Evolutionary conservation across 345 rosid genomes (phyloP).

Genomic region (Draba incana): DNA sequence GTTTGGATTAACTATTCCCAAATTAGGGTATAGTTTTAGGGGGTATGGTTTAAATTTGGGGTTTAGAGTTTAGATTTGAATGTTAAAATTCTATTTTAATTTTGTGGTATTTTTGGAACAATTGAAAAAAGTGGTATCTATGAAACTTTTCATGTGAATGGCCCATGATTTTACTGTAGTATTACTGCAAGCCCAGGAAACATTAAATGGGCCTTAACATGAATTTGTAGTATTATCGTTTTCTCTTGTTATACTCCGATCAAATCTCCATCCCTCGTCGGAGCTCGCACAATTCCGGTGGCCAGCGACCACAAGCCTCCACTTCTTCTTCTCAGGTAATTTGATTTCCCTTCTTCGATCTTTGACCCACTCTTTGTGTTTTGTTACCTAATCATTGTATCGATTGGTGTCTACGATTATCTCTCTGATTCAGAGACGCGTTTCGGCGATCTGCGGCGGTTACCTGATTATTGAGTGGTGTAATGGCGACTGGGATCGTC

Average conservation of each 20-base stretch:
- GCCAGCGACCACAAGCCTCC: background rate
- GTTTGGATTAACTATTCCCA: too few relatives aligned
- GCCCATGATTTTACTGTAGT: too few relatives aligned
- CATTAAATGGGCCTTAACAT: too few relatives aligned
- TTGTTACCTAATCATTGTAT: background rate
- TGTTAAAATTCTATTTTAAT: too few relatives aligned
- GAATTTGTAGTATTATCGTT: too few relatives aligned
- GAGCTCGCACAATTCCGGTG: background rate
- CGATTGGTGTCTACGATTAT: background rate
- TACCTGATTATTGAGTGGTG: background rate
- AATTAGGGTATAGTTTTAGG: too few relatives aligned
- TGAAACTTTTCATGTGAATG: too few relatives aligned
- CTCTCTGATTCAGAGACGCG: constrained; percentile 18
- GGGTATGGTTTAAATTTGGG: too few relatives aligned
- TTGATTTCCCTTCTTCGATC: background rate
- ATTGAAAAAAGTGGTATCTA: too few relatives aligned
- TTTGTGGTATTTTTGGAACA: too few relatives aligned
- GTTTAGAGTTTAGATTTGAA: too few relatives aligned
- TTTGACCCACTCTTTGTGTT: background rate
- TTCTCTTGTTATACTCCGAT: background rate
- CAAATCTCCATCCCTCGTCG: constrained; percentile 3
- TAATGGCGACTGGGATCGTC: constrained; percentile 33
- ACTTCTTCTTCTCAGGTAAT: constrained; percentile 17
- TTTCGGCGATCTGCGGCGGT: background rate
- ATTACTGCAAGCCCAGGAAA: too few relatives aligned